Evolutionary conservation across 768 basidiomycete species (phyloP).

Genomic region (Clitopilus hobsonii): DNA sequence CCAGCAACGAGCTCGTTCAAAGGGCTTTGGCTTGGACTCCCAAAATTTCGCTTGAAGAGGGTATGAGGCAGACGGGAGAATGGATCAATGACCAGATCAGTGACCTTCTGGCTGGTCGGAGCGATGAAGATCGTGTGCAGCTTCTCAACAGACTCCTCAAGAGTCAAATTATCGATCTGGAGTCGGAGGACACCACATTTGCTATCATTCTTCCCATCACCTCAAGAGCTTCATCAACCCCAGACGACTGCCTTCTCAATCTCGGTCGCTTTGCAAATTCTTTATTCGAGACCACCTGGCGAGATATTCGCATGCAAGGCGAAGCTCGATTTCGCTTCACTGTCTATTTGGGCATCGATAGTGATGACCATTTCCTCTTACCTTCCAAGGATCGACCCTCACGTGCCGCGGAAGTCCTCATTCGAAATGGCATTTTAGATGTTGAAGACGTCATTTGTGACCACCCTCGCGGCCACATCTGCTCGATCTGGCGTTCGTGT

Average conservation of each 20-base stretch:
- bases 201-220: conserved; percentile 58
- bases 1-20: conserved; percentile 37
- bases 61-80: conserved; percentile 42
- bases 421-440: conserved; percentile 25
- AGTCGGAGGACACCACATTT: conserved; percentile 29
- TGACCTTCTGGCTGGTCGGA: conserved; percentile 9
- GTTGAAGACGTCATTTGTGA: conserved; percentile 30
- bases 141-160: background rate
- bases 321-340: conserved; percentile 27
- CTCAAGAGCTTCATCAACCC: conserved; percentile 34
- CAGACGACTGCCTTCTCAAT: conserved; percentile 33
- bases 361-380: conserved; percentile 39
- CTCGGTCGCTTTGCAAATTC: conserved; percentile 39
- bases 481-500: conserved; percentile 48
- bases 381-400: conserved; percentile 13
- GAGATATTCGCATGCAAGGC: conserved; percentile 30
- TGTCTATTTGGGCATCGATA: conserved; percentile 51
- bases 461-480: conserved; percentile 42
- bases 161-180: conserved; percentile 37
- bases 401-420: conserved; percentile 23
- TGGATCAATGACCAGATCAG: conserved; percentile 10
- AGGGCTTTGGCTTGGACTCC: conserved; percentile 38
- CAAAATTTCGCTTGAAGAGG: conserved; percentile 32
- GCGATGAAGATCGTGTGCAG: conserved; percentile 7
- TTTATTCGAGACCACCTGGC: conserved; percentile 39